Base-by-base conservation (phyloP, 1,284 basidiomycete species). In the Apiotrichum porosum region DNA sequence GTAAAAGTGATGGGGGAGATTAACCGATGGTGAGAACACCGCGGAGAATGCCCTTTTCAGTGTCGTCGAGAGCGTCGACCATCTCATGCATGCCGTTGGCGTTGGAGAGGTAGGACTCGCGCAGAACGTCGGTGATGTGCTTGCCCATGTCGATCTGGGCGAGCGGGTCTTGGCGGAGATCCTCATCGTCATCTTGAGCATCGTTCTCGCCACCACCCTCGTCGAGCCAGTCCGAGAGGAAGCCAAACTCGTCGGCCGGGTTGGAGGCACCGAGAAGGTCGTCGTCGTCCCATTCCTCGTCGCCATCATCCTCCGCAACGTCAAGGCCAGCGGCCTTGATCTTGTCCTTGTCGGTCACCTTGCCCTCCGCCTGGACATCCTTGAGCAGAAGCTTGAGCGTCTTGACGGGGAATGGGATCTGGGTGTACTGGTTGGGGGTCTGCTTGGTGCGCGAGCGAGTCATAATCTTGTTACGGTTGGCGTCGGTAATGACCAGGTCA, bases 231-330 rank as follows among this genome's bases (percentile, higher is more conserved):
- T 65, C 69, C 24, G 75, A 76, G 13, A 78, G 56, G 56, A 72
- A 77, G 9, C 66, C 73, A 51, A 78, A 75, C 54, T 79, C 77
- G 38, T 61, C 68, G 6, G 49, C 59, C 17, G 70, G 69, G 10
- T 60, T 61, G 9, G 52, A 58, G 21, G 68, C 65, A 30, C 59
- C 65, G 23, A 77, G 71, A 42, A 65, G 75, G 71, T 76, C 88
- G 64, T 91, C 88, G 58, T 91, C 89, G 10, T 81, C 80, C 90
- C 91, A 94, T 24, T 88, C 86, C 34, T 89, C 88, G 57, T 90
- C 86, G 9, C 72, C 65, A 74, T 84, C 72, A 63, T 92, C 91
- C 56, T 90, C 88, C 9, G 82, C 84, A 14, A 74, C 63, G 13
- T 66, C 70, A 6, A 63, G 60, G 37, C 83, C 82, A 19, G 82